These are phyloP conservation scores for Globisporangium radiosum DNA, from an alignment of 352 stramenopile genomes.

Conservation along the genomic window DNA sequence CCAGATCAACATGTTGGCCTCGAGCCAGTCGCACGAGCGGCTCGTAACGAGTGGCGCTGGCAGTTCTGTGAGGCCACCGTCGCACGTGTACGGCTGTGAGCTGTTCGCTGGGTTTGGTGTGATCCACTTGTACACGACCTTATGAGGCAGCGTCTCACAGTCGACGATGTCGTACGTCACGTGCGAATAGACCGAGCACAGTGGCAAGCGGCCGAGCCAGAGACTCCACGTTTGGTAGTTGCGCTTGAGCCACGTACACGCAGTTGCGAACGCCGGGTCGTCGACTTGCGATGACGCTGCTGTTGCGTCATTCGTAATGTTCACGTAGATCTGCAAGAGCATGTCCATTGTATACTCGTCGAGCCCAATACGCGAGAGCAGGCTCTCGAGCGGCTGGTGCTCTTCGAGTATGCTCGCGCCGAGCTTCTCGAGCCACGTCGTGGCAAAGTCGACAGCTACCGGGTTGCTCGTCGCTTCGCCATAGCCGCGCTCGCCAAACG, in stretches of 20 bases:
- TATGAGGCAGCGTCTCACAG: conserved; percentile 12
- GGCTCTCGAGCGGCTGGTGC: conserved; percentile 4
- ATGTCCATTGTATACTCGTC: not conserved
- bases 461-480: conserved; percentile 28
- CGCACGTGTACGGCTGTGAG: conserved; percentile 31
- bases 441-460: conserved; percentile 31
- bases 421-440: conserved; percentile 10
- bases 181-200: conserved; percentile 20
- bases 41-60: conserved; percentile 26
- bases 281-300: conserved; percentile 1
- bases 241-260: conserved; percentile 21
- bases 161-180: not conserved
- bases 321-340: conserved; percentile 7
- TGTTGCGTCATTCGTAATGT: not conserved
- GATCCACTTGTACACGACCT: conserved; percentile 35
- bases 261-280: conserved; percentile 11
- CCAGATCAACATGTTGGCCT: conserved; percentile 3
- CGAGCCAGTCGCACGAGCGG: conserved; percentile 32
- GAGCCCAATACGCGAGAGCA: conserved; percentile 24
- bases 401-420: conserved; percentile 6
- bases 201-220: conserved; percentile 14
- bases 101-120: conserved; percentile 27
- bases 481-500: conserved; percentile 37
- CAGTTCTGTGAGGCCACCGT: conserved; percentile 22
- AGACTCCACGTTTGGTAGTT: conserved; percentile 10